Conservation (phyloP, 2,329 filamentous ascomycete genomes). For the Fusarium veterinarium region DNA sequence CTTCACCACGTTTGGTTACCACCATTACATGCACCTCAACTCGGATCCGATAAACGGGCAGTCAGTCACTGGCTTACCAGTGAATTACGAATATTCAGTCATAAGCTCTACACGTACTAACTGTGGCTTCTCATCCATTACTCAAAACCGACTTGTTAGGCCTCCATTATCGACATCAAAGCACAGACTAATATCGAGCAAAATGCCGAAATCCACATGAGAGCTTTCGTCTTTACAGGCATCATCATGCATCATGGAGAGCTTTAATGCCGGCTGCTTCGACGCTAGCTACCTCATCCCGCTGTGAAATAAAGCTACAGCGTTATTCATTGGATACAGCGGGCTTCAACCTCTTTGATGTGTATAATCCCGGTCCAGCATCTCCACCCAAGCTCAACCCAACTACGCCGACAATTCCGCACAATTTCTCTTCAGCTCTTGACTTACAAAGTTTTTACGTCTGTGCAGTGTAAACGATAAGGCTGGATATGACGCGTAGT, state of each 20-base stretch:
- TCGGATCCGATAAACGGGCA: slow-evolving; percentile 16
- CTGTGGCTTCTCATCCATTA: background rate
- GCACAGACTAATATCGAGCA: background rate
- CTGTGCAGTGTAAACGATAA: slow-evolving; percentile 11
- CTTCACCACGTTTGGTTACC: background rate
- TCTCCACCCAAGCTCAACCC: background rate
- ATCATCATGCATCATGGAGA: background rate
- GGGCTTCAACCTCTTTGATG: background rate
- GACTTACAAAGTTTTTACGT: background rate
- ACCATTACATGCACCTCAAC: background rate
- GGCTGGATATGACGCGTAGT: slow-evolving; percentile 17
- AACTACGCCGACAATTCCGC: slow-evolving; percentile 20
- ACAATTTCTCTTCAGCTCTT: background rate
- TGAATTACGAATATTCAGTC: slow-evolving; percentile 10
- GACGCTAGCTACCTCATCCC: slow-evolving; percentile 13
- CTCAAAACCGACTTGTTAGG: background rate
- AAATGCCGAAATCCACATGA: background rate
- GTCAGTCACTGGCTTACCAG: background rate
- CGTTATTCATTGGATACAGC: slow-evolving; percentile 8
- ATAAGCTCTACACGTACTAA: background rate
- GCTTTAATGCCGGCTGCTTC: slow-evolving; percentile 10
- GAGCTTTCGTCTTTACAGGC: background rate
- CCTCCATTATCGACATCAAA: background rate
- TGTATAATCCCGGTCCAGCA: background rate
- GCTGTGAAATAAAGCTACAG: background rate